phyloP scores from a whole-genome alignment of 768 basidiomycete genomes.

The Tylopilus cervinicoccineus region DNA sequence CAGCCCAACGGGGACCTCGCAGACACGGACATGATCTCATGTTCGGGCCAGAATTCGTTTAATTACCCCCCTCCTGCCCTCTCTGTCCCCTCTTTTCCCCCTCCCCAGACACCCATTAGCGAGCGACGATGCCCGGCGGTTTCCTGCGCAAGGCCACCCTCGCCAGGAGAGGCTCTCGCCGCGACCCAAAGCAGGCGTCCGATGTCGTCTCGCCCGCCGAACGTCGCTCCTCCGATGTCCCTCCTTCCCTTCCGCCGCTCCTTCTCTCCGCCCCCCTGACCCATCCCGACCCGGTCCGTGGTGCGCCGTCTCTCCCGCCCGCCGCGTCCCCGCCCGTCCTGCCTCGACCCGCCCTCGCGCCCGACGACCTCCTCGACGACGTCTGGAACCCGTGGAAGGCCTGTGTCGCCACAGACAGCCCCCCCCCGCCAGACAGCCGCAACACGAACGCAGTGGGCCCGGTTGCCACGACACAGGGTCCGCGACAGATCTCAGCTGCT shows the following conservation, averaged over 20 bases:
- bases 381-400: conserved; percentile 26
- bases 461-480: conserved; percentile 20
- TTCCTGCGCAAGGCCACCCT: conserved; percentile 49
- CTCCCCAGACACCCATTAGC: background rate
- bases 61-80: background rate
- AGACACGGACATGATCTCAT: background rate
- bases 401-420: background rate
- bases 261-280: conserved; percentile 36
- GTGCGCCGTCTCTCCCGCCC: conserved; percentile 1
- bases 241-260: conserved; percentile 37
- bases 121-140: conserved; percentile 46
- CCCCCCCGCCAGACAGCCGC: too few species aligned
- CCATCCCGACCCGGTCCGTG: conserved; percentile 20
- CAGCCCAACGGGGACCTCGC: background rate
- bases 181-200: background rate
- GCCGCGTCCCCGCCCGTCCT: conserved; percentile 17
- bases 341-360: background rate
- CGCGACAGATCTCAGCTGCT: conserved; percentile 2
- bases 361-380: conserved; percentile 1
- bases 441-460: too few species aligned
- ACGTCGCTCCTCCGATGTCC: conserved; percentile 11
- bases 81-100: background rate
- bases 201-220: background rate
- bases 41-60: conserved; percentile 14
- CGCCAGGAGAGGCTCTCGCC: conserved; percentile 1